Evolutionary conservation across 2,329 filamentous ascomycete genomes (phyloP).

Genomic region (Colletotrichum magnum): DNA sequence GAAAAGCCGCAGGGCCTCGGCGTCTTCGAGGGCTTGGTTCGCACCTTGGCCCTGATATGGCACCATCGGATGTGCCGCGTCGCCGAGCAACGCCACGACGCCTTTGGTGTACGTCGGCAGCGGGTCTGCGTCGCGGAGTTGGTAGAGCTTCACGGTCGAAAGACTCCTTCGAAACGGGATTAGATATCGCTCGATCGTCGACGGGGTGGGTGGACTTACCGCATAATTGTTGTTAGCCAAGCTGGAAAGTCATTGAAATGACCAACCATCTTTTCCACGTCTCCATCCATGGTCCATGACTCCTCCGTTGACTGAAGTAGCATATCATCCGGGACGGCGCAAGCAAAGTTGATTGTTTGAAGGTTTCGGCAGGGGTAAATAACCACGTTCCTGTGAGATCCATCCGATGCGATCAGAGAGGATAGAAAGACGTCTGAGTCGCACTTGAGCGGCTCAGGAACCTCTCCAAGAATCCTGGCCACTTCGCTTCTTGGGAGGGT

Average conservation of each 20-base stretch:
- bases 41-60: conserved; percentile 26
- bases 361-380: background rate
- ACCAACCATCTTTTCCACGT: background rate
- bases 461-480: background rate
- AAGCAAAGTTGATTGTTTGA: conserved; percentile 7
- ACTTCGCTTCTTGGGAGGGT: background rate
- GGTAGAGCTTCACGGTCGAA: conserved; percentile 1
- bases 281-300: conserved; percentile 1
- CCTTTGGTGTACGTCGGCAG: background rate
- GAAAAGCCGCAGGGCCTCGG: conserved; percentile 6
- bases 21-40: conserved; percentile 20
- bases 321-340: conserved; percentile 1
- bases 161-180: background rate
- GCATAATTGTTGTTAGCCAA: conserved; percentile 3
- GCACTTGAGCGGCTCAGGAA: background rate
- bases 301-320: background rate
- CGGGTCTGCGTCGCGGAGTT: background rate
- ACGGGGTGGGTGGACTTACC: background rate
- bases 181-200: background rate
- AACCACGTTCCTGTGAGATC: conserved; percentile 13
- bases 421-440: background rate
- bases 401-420: conserved; percentile 3
- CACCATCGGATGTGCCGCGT: conserved; percentile 21
- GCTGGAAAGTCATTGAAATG: conserved; percentile 16
- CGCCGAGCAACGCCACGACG: conserved; percentile 1